Evolutionary conservation across 2,329 filamentous ascomycete species (phyloP).

Genomic region (Nemania bipapillata): DNA sequence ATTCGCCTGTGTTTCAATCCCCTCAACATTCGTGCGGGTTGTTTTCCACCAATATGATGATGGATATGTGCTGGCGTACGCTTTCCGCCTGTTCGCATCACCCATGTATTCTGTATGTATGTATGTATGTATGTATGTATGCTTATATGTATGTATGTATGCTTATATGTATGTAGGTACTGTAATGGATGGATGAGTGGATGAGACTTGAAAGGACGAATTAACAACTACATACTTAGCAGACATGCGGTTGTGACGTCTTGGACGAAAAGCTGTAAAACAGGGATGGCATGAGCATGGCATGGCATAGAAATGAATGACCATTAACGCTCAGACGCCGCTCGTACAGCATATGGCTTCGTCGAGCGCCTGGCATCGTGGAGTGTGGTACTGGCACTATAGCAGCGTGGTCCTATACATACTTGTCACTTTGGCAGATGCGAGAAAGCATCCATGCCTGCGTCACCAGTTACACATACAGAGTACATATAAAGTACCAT

Average conservation of each 20-base stretch:
- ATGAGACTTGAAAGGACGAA: neutral
- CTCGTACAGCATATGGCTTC: neutral
- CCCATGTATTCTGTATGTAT: neutral
- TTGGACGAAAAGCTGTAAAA: neutral
- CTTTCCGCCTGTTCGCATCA: neutral
- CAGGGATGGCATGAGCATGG: neutral
- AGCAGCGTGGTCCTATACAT: neutral
- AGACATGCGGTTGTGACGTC: neutral
- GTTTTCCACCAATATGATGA: neutral
- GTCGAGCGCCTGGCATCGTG: neutral
- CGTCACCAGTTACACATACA: neutral
- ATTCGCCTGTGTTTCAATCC: constrained; percentile 37
- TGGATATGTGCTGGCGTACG: neutral
- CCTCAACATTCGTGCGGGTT: constrained; percentile 22
- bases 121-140: too few species aligned
- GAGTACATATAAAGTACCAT: neutral
- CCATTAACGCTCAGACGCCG: neutral
- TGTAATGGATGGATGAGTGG: neutral
- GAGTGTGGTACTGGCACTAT: neutral
- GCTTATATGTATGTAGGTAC: neutral
- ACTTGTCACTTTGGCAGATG: neutral
- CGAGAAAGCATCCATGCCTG: neutral
- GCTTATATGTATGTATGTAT: neutral
- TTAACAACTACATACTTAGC: neutral
- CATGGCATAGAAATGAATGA: too few species aligned